These are phyloP conservation scores for Anisodus acutangulus DNA, from an alignment of 257 asterid species.

Conservation along the genomic window DNA sequence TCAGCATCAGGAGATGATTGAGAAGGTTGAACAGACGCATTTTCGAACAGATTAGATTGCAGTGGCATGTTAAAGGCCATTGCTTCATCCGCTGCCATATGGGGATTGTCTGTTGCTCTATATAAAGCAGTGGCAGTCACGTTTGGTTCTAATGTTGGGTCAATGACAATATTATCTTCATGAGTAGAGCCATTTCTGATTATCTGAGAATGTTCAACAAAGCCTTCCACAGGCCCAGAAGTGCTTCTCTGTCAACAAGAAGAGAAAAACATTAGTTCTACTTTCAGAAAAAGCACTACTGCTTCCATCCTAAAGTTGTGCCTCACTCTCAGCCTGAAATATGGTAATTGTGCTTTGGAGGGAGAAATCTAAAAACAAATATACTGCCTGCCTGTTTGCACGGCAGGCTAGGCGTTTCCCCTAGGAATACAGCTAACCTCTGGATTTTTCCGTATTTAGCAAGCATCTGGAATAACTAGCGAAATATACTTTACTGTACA, in stretches of 20 bases:
- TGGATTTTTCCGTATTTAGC: too few relatives aligned
- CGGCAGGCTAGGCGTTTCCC: too few relatives aligned
- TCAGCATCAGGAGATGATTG: conserved; percentile 56
- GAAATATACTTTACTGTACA: too few relatives aligned
- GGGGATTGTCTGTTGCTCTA: conserved; percentile 50
- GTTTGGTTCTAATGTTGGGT: conserved; percentile 53
- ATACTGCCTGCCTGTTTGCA: too few relatives aligned
- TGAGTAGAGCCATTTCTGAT: conserved; percentile 52
- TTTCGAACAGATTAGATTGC: conserved; percentile 57
- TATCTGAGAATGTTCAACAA: conserved; percentile 57
- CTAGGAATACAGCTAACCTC: too few relatives aligned
- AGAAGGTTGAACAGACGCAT: conserved; percentile 47
- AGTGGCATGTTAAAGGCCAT: conserved; percentile 51
- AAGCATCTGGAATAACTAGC: too few relatives aligned
- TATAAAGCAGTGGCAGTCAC: conserved; percentile 48
- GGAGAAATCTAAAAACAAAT: too few relatives aligned
- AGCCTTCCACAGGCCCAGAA: conserved; percentile 63
- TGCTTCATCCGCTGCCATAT: conserved; percentile 42
- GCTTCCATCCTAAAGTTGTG: conserved; percentile 23
- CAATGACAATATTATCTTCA: conserved; percentile 52
- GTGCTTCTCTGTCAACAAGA: conserved; percentile 55
- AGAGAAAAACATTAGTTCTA: conserved; percentile 30
- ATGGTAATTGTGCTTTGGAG: too few relatives aligned
- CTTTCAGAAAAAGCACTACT: conserved; percentile 14
- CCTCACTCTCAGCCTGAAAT: not conserved